These are phyloP conservation scores for Aspergillus sp. DNA, from an alignment of 2,329 filamentous ascomycete genomes.

Conservation along the genomic window DNA sequence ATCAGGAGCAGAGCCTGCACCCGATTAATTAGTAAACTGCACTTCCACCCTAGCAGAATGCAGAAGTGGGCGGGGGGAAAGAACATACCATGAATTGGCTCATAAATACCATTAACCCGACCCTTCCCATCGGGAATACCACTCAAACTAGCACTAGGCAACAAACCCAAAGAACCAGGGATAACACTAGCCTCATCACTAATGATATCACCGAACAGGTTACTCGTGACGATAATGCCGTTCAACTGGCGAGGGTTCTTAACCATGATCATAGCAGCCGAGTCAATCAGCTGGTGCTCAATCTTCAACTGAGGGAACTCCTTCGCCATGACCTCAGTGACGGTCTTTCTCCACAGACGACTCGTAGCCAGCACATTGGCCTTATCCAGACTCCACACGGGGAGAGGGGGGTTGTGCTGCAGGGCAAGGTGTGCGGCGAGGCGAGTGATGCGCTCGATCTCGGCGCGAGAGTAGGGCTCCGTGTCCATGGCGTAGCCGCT, in stretches of 20 bases:
- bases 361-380: constrained; percentile 93
- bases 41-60: neutral
- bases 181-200: constrained; percentile 94
- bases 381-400: constrained; percentile 89
- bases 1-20: constrained; percentile 80
- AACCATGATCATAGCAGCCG: constrained; percentile 95
- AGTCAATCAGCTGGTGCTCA: constrained; percentile 90
- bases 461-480: constrained; percentile 78
- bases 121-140: constrained; percentile 83
- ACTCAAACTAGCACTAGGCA: constrained; percentile 84
- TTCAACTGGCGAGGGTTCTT: constrained; percentile 89
- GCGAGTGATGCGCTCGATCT: constrained; percentile 85
- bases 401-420: constrained; percentile 71
- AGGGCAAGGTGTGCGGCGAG: constrained; percentile 80
- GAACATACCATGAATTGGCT: constrained; percentile 90
- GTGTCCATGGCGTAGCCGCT: constrained; percentile 79
- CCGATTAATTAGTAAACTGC: neutral
- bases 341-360: constrained; percentile 83
- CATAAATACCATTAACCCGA: constrained; percentile 91
- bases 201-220: constrained; percentile 95
- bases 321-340: constrained; percentile 78
- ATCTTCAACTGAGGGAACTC: constrained; percentile 88
- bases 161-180: constrained; percentile 81
- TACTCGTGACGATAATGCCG: constrained; percentile 88
- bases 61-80: neutral